A percentile compares a stretch with the other conserved stretches of the same genome.
Evolutionary conservation across 1,139 yeast genomes (phyloP).

Genomic region (Debaryomycetaceae sp.): DNA sequence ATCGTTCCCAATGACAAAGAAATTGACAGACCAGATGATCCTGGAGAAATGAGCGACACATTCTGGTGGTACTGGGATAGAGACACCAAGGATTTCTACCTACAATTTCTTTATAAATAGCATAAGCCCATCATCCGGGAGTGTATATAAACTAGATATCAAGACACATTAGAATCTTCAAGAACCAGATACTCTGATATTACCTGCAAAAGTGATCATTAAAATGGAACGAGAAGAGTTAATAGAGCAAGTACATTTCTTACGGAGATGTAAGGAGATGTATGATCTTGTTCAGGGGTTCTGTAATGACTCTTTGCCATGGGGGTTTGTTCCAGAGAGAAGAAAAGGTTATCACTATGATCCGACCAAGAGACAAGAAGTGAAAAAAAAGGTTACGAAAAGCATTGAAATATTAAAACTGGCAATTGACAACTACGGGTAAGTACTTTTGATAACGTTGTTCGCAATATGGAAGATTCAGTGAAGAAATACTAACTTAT

Average conservation of each 20-base stretch:
- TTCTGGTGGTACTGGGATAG: conserved; percentile 73
- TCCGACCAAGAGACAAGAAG: conserved; percentile 21
- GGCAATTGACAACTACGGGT: conserved; percentile 34
- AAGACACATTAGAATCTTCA: not conserved
- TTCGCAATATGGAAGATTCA: not conserved
- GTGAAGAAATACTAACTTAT: conserved; percentile 14
- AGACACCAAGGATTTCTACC: conserved; percentile 63
- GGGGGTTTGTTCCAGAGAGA: conserved; percentile 21
- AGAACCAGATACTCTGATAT: not conserved
- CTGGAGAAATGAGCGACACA: conserved; percentile 32
- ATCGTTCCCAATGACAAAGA: conserved; percentile 62
- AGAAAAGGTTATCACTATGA: conserved; percentile 19
- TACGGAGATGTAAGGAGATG: conserved; percentile 30
- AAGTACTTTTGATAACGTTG: conserved; percentile 16
- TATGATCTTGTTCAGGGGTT: conserved; percentile 30
- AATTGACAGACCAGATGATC: conserved; percentile 40
- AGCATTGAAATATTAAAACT: conserved; percentile 29
- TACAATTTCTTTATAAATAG: conserved; percentile 59
- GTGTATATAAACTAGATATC: conserved; percentile 1
- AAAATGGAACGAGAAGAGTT: not conserved
- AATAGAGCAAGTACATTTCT: conserved; percentile 10
- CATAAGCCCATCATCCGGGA: not conserved
- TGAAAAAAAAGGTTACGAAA: conserved; percentile 28
- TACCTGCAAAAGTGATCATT: not conserved
- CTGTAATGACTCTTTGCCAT: conserved; percentile 27